A percentile compares a stretch with the other conserved stretches of the same genome.
These are phyloP conservation scores for Laburnicola sp. DNA, from an alignment of 2,329 filamentous ascomycete species.

Conservation along the genomic window DNA sequence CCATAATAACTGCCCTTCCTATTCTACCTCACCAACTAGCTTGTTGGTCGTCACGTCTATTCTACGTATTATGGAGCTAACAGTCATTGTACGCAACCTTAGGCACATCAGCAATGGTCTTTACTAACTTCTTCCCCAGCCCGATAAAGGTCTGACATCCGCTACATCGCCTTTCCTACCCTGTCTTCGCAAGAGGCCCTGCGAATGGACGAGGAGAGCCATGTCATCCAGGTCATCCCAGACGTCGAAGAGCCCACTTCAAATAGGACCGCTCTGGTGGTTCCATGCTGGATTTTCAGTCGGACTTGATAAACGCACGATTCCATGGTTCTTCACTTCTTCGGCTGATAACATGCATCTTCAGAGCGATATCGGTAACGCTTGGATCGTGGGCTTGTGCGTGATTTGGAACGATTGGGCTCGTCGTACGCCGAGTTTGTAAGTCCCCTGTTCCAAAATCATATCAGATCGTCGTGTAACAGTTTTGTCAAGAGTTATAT, in stretches of 20 bases:
- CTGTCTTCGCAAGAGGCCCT: neutral
- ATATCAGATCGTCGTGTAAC: constrained; percentile 46
- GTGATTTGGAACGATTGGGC: no score
- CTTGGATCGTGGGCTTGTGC: constrained; percentile 44
- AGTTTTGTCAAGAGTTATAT: constrained; percentile 48
- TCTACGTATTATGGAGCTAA: no score
- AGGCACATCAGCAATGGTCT: no score
- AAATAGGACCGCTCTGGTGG: constrained; percentile 16
- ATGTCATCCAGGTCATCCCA: neutral
- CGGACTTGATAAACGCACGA: constrained; percentile 37
- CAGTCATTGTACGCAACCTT: no score
- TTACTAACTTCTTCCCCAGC: no score
- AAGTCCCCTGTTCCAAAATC: constrained; percentile 46
- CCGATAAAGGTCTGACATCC: no score
- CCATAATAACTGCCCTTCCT: no score
- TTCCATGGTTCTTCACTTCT: constrained; percentile 53
- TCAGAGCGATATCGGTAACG: constrained; percentile 49
- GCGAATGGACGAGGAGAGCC: neutral
- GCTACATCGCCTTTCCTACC: neutral
- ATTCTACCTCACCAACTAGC: no score
- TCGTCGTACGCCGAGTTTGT: no score
- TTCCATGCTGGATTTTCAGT: neutral
- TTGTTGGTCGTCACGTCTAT: no score
- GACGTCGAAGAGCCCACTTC: constrained; percentile 18
- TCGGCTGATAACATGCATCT: constrained; percentile 55